A percentile compares a stretch with the other conserved stretches of the same genome.
Conservation (phyloP, 257 asterid genomes). For the Thymus mandschuricus region DNA sequence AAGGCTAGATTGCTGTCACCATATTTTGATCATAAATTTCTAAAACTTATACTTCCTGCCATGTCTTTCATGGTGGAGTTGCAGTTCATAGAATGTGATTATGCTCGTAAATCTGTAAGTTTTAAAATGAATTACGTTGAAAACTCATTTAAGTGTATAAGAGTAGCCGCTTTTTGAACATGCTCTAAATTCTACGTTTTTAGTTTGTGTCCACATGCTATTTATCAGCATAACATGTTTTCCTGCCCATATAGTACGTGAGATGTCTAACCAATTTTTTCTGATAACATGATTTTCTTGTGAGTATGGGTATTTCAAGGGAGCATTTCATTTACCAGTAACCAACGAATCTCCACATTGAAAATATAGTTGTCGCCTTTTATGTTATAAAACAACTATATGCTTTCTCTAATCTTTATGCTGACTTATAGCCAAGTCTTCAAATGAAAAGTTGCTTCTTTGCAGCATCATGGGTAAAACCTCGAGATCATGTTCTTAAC, state of each 20-base stretch:
- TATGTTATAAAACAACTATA: not conserved
- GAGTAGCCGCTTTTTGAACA: constrained; percentile 19
- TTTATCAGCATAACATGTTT: not conserved
- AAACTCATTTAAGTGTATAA: not conserved
- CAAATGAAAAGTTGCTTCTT: constrained; percentile 24
- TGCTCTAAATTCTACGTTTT: not conserved
- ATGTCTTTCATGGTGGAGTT: constrained; percentile 11
- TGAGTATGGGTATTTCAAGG: not conserved
- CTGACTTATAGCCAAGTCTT: constrained; percentile 15
- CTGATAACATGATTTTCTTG: not conserved
- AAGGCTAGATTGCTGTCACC: constrained; percentile 12
- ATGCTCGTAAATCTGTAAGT: constrained; percentile 7
- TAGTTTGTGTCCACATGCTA: constrained; percentile 9
- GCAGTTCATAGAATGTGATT: constrained; percentile 10
- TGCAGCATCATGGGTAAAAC: constrained; percentile 10
- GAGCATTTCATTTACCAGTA: not conserved
- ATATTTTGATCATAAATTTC: constrained; percentile 8
- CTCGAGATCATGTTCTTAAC: constrained; percentile 11
- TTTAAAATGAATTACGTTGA: constrained; percentile 9
- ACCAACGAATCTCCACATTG: constrained; percentile 7
- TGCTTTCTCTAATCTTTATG: constrained; percentile 17
- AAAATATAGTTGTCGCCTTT: not conserved
- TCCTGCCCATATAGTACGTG: constrained; percentile 4
- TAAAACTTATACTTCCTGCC: constrained; percentile 6
- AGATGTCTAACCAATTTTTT: not conserved